phyloP scores from a whole-genome alignment of 345 rosid species.

The Hibiscus mutabilis region DNA sequence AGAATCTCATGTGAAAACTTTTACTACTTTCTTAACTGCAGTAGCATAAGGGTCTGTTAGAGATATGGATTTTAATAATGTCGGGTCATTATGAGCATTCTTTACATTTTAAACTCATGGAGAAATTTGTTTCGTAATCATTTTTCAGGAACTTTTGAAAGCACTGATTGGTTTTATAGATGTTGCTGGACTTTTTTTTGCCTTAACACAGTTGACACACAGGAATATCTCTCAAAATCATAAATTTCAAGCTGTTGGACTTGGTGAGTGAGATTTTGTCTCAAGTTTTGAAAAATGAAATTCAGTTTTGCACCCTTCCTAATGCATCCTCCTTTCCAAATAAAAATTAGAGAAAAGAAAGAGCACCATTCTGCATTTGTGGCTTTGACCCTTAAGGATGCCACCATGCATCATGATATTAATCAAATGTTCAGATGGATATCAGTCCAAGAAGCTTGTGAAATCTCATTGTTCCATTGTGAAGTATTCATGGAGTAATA shows the following conservation, averaged over 20 bases:
- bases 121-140: neutral
- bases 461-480: neutral
- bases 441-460: neutral
- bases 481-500: neutral
- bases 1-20: neutral
- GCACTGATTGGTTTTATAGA: conserved; percentile 88
- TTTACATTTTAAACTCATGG: neutral
- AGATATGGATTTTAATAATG: neutral
- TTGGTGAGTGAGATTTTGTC: conserved; percentile 48
- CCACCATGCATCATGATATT: neutral
- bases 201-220: conserved; percentile 87
- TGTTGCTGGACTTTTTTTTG: conserved; percentile 91
- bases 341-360: neutral
- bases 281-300: conserved; percentile 2
- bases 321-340: neutral
- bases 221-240: conserved; percentile 94
- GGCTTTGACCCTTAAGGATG: neutral
- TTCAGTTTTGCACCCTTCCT: neutral
- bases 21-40: neutral
- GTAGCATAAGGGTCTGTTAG: neutral
- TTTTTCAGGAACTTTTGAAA: conserved; percentile 75
- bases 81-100: neutral
- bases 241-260: conserved; percentile 96
- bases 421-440: neutral
- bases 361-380: neutral